Evolutionary conservation across 148 eudicot genomes (phyloP), one percentile per base, ranked within the genome.

Genomic region (Cornus kousa): DNA sequence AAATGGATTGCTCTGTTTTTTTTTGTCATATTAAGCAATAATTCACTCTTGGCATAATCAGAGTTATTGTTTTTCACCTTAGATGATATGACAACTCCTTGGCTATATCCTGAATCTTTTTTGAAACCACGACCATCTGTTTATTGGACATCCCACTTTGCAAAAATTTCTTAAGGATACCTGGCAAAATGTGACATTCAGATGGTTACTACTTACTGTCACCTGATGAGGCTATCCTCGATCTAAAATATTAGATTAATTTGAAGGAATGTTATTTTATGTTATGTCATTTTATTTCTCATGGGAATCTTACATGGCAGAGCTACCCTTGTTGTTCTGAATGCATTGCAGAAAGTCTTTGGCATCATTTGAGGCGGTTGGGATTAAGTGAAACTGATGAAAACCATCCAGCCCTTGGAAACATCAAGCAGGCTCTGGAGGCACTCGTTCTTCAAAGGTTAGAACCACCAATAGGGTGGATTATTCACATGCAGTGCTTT

Each of bases 391-490:
- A 92, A 86, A 88, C 79, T 76, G 94, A 93, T 50, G 99, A 91
- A 84, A 82, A 74, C 81, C 95, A 96, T 89, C 88, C 91, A 24
- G 74, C 77, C 67, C 72, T 93, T 53, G 94, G 93, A 66, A 96
- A 88, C 84, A 87, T 81, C 72, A 96, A 92, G 81, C 88, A 79
- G 82, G 82, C 91, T 33, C 78, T 93, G 78, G 99, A 96, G 87
- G 71, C 88, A 31, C 90, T 93, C 73, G 97, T 92, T 73, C 98
- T 92, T 40, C 99, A 96, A 86, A 93, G 98, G 99, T 96, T 64
- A 67, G 76, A 74, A 48, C 83, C 71, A 8, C 23, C 67, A 10
- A 60, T 71, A 23, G n/a, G 59, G 60, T 71, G 67, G 73, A 43
- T 37, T 33, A 40, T 31, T 74, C 57, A 6, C 19, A 24, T 17